A percentile compares a stretch with the other conserved stretches of the same genome.
Conservation (phyloP, 1,284 basidiomycete species). For the Papiliotrema terrestris region DNA sequence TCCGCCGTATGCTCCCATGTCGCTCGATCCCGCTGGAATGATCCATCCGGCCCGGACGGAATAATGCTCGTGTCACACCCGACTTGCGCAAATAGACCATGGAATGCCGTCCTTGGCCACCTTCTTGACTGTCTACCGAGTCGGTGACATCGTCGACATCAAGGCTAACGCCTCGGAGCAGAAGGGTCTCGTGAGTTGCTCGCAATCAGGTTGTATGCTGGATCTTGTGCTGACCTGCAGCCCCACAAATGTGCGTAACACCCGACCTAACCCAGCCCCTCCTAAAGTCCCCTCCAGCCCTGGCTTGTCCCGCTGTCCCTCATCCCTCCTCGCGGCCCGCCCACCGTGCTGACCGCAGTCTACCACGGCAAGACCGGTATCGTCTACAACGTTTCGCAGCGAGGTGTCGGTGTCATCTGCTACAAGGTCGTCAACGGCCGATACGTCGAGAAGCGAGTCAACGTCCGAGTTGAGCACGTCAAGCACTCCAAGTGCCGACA, state of each 20-base stretch:
- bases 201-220: not conserved
- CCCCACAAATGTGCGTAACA: slow-evolving; percentile 76
- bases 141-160: slow-evolving; percentile 99
- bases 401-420: slow-evolving; percentile 92
- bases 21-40: not conserved
- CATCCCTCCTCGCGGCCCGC: too few species aligned
- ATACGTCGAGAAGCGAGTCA: slow-evolving; percentile 99
- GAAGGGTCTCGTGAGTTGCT: slow-evolving; percentile 75
- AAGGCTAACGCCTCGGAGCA: slow-evolving; percentile 98
- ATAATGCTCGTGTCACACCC: not conserved
- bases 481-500: slow-evolving; percentile 97
- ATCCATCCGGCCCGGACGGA: not conserved
- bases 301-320: too few species aligned
- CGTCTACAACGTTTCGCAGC: slow-evolving; percentile 95
- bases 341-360: slow-evolving; percentile 26
- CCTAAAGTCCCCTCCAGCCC: not conserved
- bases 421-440: slow-evolving; percentile 99
- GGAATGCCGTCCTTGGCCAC: slow-evolving; percentile 89
- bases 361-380: slow-evolving; percentile 74
- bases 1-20: not conserved
- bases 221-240: not conserved
- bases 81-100: slow-evolving; percentile 61
- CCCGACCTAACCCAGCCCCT: not conserved
- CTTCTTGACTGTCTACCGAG: slow-evolving; percentile 86
- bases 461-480: slow-evolving; percentile 97